Conservation (phyloP, 2,329 filamentous ascomycete species). For the Capronia coronata region DNA sequence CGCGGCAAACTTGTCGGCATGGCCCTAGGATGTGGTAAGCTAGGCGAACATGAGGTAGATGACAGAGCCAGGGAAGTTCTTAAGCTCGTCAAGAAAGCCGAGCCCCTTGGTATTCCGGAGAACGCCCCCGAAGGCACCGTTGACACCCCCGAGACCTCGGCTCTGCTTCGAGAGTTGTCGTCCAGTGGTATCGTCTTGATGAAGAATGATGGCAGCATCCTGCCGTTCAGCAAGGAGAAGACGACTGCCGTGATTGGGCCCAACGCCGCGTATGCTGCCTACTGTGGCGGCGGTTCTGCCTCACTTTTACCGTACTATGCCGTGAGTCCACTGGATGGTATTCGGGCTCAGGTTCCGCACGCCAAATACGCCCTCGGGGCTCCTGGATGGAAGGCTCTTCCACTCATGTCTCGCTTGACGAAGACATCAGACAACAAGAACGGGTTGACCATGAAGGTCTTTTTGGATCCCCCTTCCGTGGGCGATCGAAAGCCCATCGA, state of each 20-base stretch:
- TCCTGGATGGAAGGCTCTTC: slow-evolving; percentile 60
- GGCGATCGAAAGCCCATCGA: slow-evolving; percentile 48
- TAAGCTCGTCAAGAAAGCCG: slow-evolving; percentile 54
- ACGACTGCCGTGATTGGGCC: slow-evolving; percentile 50
- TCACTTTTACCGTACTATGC: slow-evolving; percentile 45
- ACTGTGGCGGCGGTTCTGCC: slow-evolving; percentile 60
- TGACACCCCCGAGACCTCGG: slow-evolving; percentile 57
- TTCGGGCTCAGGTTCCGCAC: slow-evolving; percentile 35
- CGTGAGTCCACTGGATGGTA: slow-evolving; percentile 41
- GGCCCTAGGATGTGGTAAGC: slow-evolving; percentile 51
- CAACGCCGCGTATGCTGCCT: slow-evolving; percentile 44
- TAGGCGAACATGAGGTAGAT: slow-evolving; percentile 50
- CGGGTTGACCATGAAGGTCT: slow-evolving; percentile 58
- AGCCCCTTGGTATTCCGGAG: slow-evolving; percentile 50
- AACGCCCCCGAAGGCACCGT: slow-evolving; percentile 48
- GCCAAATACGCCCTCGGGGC: slow-evolving; percentile 53
- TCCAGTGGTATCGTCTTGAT: slow-evolving; percentile 65
- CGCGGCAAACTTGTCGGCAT: slow-evolving; percentile 37
- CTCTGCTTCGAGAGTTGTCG: slow-evolving; percentile 58
- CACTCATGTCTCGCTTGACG: slow-evolving; percentile 50
- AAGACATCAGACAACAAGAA: slow-evolving; percentile 48
- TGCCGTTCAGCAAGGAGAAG: slow-evolving; percentile 50
- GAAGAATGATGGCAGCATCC: slow-evolving; percentile 60
- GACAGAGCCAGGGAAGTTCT: slow-evolving; percentile 54
- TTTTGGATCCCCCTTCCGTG: slow-evolving; percentile 51